These are phyloP conservation scores for Anacardium occidentale DNA, from an alignment of 345 rosid species.

Conservation along the genomic window DNA sequence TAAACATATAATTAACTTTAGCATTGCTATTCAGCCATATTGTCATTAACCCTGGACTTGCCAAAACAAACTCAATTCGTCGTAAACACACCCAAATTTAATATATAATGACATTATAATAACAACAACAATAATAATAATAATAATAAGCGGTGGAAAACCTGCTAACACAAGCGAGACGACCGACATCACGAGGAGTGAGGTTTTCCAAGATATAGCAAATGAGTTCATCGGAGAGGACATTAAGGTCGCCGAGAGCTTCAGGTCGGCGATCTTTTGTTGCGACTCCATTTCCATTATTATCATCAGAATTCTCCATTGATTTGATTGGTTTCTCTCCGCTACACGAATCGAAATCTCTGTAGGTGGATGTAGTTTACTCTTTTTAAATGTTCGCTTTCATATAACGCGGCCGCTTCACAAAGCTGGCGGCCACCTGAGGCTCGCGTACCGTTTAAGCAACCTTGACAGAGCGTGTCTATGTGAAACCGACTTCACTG, in stretches of 20 bases:
- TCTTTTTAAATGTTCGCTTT: conserved; percentile 13
- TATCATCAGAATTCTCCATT: conserved; percentile 39
- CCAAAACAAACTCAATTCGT: neutral
- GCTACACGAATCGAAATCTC: neutral
- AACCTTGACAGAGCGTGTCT: neutral
- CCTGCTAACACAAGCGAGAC: conserved; percentile 94
- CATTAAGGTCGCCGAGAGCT: conserved; percentile 62
- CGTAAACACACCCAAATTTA: neutral
- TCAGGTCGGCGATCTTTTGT: conserved; percentile 62
- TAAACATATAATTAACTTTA: no score
- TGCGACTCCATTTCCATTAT: conserved; percentile 20
- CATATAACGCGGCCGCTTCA: conserved; percentile 3
- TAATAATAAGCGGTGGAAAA: conserved; percentile 13
- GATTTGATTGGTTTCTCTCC: neutral
- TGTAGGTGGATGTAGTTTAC: neutral
- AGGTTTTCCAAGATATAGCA: conserved; percentile 60
- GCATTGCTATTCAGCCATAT: neutral
- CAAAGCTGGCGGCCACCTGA: neutral
- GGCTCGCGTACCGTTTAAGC: conserved; percentile 5
- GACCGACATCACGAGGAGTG: conserved; percentile 68
- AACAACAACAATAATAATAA: no score
- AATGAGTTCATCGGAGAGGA: conserved; percentile 73
- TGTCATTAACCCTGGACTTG: neutral
- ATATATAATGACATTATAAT: no score
- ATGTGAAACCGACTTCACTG: neutral